A percentile compares a stretch with the other conserved stretches of the same genome.
phyloP scores from a whole-genome alignment of 768 basidiomycete species.

The Trametes sanguinea region DNA sequence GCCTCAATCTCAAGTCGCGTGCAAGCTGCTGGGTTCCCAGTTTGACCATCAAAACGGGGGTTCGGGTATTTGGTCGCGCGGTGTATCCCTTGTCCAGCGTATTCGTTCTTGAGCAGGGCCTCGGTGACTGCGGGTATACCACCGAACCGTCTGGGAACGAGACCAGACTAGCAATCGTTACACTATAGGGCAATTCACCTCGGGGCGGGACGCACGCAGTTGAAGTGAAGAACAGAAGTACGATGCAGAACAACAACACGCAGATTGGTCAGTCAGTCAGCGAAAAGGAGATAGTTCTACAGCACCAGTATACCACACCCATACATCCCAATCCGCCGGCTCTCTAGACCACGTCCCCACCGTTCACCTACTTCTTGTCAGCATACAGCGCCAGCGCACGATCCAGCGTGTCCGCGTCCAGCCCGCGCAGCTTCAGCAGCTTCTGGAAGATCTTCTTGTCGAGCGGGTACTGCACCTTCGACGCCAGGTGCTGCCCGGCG shows the following conservation, averaged over 20 bases:
- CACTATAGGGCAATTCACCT: no score
- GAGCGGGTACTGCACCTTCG: conserved; percentile 64
- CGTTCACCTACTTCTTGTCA: conserved; percentile 12
- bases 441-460: conserved; percentile 79
- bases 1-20: no score
- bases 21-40: no score
- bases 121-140: no score
- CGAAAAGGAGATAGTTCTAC: conserved; percentile 4
- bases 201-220: no score
- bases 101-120: no score
- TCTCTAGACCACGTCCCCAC: not conserved
- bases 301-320: conserved; percentile 14
- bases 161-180: no score
- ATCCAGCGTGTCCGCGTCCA: conserved; percentile 57
- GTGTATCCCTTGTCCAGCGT: no score
- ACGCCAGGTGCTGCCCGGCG: conserved; percentile 80
- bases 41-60: no score
- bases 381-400: conserved; percentile 45
- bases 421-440: conserved; percentile 69
- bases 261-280: not conserved
- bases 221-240: no score
- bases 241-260: conserved; percentile 8
- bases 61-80: no score
- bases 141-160: no score
- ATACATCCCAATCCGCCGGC: not conserved